A percentile compares a stretch with the other conserved stretches of the same genome.
phyloP scores from a whole-genome alignment of 371 early-diverging fungal species.

The Zychaea mexicana region DNA sequence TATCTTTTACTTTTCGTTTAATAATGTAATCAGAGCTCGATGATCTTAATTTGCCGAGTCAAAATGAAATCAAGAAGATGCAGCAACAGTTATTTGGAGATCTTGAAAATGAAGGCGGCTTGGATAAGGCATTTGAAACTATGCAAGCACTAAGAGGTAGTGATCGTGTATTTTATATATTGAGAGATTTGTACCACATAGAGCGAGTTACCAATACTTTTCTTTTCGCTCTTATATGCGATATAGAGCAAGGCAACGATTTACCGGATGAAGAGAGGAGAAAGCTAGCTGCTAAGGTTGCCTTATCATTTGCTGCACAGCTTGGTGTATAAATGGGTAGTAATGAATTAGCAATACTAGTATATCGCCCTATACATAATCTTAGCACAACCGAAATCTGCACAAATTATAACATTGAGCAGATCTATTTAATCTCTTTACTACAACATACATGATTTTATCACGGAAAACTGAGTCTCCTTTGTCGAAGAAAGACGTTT shows the following conservation, averaged over 20 bases:
- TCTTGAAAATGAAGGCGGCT: slow-evolving; percentile 67
- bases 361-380: no score
- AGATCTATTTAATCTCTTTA: no score
- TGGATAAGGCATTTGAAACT: slow-evolving; percentile 58
- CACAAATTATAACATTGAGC: no score
- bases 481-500: no score
- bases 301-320: slow-evolving; percentile 65
- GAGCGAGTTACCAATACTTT: no score
- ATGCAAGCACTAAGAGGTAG: slow-evolving; percentile 64
- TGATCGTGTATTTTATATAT: no score
- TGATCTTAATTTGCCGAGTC: slow-evolving; percentile 36
- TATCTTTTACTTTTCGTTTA: neutral
- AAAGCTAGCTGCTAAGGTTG: slow-evolving; percentile 66
- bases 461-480: no score
- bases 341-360: no score
- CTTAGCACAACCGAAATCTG: no score
- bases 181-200: no score
- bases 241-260: slow-evolving; percentile 56
- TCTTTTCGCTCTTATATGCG: neutral
- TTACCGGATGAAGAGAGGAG: slow-evolving; percentile 64
- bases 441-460: no score
- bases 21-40: neutral
- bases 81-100: slow-evolving; percentile 58
- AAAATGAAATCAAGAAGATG: slow-evolving; percentile 53
- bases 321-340: slow-evolving; percentile 26